Evolutionary conservation across 345 rosid species (phyloP).

Genomic region (Citrus australasica): DNA sequence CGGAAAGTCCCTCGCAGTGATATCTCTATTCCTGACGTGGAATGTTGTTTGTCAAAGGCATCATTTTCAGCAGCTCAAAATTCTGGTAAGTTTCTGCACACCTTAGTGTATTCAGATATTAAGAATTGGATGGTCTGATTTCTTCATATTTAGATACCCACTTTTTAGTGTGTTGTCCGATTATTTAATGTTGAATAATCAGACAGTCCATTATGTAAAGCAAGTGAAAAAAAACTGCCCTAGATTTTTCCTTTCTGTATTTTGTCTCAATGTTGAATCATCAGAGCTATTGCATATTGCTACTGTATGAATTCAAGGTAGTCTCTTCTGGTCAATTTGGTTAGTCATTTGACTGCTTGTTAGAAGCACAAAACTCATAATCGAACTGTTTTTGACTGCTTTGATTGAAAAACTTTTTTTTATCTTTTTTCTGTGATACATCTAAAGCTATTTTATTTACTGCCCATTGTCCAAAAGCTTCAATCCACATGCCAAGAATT

Average conservation of each 20-base stretch:
- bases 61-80: conserved; percentile 65
- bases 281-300: not conserved
- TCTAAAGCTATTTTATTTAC: not conserved
- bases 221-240: not conserved
- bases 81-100: conserved; percentile 40
- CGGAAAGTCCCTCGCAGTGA: conserved; percentile 67
- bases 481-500: conserved; percentile 89
- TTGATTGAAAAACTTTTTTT: not conserved
- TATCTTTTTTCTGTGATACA: not conserved
- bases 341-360: not conserved
- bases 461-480: conserved; percentile 38
- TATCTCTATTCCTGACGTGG: conserved; percentile 70
- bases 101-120: not conserved
- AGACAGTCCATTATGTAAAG: not conserved
- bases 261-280: not conserved
- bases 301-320: not conserved
- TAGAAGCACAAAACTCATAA: not conserved
- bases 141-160: not conserved
- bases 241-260: not conserved
- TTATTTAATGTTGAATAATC: not conserved
- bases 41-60: conserved; percentile 66
- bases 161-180: not conserved
- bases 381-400: not conserved
- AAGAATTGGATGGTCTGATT: not conserved
- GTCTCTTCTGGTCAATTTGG: not conserved